Base-by-base conservation (phyloP, 2,329 filamentous ascomycete genomes). In the Colletotrichum tamarilloi region DNA sequence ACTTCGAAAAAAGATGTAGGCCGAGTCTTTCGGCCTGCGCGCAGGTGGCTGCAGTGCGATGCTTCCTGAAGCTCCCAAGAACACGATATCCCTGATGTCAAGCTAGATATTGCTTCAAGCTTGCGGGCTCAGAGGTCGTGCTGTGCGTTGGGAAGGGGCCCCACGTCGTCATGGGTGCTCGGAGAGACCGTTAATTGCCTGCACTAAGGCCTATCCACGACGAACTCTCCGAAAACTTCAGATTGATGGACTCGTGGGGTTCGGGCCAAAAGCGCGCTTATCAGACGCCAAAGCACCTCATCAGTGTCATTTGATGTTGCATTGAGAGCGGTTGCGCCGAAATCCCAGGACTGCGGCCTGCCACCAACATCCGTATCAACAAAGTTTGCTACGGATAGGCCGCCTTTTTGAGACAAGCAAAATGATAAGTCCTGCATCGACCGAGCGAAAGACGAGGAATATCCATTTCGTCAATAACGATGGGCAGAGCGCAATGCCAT, bases 141-240 rank as follows among this genome's bases (percentile, higher is more conserved):
- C 57, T 72, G 63, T 72, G 64, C 68, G 57, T 72, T 42, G 38
- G 57, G 68, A 72, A 68, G 63, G 68, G 63, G 57, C 28, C 64
- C 49, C 57, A 28, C 63, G 32, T 56, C 49, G 63, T 49, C 68
- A 58, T 71, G 62, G 62, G 60, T 56, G 56, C 62, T 60, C 70
- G 66, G 64, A 52, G 65, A 62, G 57, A 63, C 53, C 69, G 69
- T 46, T 55, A 38, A 32, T 52, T 58, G 65, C 35, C 24, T n/a
- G 24, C 59, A 42, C 57, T 35, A 38, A 35, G 9, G 22, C 16
- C 12, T 60, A 42, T 19, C 57, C 35, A 24, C 32, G 12, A 42
- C 16, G 14, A 22, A 32, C 52, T 52, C 28, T 22, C n/a, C 46
- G 42, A 24, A 30, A 22, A 30, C 52, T 72, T 62, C 69, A 63